Evolutionary conservation across 2,329 filamentous ascomycete species (phyloP).

Genomic region (Calycina herbarum): DNA sequence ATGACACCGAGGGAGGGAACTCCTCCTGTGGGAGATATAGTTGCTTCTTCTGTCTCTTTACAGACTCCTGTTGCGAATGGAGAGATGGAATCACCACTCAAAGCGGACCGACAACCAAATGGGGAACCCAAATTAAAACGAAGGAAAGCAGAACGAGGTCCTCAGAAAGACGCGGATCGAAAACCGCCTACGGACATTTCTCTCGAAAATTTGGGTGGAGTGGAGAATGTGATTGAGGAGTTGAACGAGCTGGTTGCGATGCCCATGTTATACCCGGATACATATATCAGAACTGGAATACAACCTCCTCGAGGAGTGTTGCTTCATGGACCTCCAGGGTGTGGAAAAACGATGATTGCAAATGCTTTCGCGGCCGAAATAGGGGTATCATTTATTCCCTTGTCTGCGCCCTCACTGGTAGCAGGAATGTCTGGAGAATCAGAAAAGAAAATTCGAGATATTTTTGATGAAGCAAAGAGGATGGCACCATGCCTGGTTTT

Average conservation of each 20-base stretch:
- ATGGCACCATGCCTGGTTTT: slow-evolving; percentile 88
- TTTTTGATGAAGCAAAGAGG: slow-evolving; percentile 84
- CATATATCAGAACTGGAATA: slow-evolving; percentile 64
- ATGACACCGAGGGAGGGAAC: slow-evolving; percentile 28
- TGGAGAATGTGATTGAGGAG: slow-evolving; percentile 69
- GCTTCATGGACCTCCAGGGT: slow-evolving; percentile 80
- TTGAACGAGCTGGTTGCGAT: slow-evolving; percentile 71
- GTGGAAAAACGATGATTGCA: slow-evolving; percentile 82
- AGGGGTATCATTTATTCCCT: slow-evolving; percentile 75
- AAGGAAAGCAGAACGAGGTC: slow-evolving; percentile 53
- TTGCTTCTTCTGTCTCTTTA: slow-evolving; percentile 28
- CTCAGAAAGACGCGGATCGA: slow-evolving; percentile 55
- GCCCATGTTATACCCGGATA: slow-evolving; percentile 67
- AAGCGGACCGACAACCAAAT: slow-evolving; percentile 56
- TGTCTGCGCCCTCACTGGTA: slow-evolving; percentile 79
- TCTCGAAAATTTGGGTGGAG: slow-evolving; percentile 72
- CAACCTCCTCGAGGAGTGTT: slow-evolving; percentile 74
- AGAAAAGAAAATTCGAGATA: slow-evolving; percentile 80
- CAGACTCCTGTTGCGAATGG: slow-evolving; percentile 27
- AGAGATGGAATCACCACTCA: slow-evolving; percentile 31
- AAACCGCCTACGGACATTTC: slow-evolving; percentile 66
- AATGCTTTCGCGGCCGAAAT: slow-evolving; percentile 76
- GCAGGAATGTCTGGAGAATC: slow-evolving; percentile 88
- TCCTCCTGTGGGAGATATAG: slow-evolving; percentile 21
- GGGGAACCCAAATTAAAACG: slow-evolving; percentile 68